Conservation (phyloP, 768 basidiomycete genomes). For the Mycena rosella region DNA sequence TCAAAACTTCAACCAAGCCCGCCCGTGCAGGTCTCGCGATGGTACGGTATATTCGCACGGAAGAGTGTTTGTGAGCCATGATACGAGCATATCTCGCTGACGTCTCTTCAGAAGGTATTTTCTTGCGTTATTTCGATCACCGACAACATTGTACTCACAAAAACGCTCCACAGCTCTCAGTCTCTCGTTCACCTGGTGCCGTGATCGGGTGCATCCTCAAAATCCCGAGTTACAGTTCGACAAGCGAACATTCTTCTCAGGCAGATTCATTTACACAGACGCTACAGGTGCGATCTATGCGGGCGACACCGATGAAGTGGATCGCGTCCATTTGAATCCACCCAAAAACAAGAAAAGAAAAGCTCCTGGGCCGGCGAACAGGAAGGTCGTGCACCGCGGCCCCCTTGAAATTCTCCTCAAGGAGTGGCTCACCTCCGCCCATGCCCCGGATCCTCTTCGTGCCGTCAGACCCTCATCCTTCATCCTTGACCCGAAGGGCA, state of each 20-base stretch:
- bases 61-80: neutral
- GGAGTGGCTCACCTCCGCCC: constrained; percentile 36
- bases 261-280: neutral
- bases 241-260: constrained; percentile 9
- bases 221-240: neutral
- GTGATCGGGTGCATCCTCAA: constrained; percentile 7
- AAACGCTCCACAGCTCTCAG: too few species aligned
- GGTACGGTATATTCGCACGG: neutral
- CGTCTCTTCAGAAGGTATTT: neutral
- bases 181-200: neutral
- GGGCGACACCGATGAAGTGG: neutral
- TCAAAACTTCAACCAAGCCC: constrained; percentile 1
- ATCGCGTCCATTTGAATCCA: neutral
- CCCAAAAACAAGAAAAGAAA: neutral
- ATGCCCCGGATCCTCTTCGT: constrained; percentile 22
- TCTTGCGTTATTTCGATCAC: too few species aligned
- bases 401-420: constrained; percentile 33
- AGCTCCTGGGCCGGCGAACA: constrained; percentile 7
- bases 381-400: constrained; percentile 30
- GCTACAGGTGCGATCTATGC: neutral
- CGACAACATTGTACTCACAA: neutral
- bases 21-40: constrained; percentile 16
- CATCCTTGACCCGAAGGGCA: neutral
- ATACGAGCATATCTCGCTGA: constrained; percentile 9
- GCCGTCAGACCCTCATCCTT: constrained; percentile 22